Conservation (phyloP, 139 green algal genomes). For the Tetraselmis chui region DNA sequence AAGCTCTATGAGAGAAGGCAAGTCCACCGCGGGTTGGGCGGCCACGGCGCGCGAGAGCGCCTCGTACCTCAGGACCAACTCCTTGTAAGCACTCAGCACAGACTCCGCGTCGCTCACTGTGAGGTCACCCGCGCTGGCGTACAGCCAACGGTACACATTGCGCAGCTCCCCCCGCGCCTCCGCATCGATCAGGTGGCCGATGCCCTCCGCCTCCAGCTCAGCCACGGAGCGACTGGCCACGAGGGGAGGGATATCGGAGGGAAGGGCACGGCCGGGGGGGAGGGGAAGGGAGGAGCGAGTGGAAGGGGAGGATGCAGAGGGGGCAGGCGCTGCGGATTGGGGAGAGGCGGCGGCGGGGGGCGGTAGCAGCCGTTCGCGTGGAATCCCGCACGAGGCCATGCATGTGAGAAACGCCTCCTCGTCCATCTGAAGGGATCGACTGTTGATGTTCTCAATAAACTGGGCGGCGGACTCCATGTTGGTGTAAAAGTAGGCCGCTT, state of each 20-base stretch:
- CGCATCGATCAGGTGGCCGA: not conserved
- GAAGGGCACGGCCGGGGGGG: not conserved
- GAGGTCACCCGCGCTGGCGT: slow-evolving; percentile 45
- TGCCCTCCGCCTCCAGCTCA: slow-evolving; percentile 1
- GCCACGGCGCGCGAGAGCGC: slow-evolving; percentile 30
- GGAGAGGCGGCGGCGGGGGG: not conserved
- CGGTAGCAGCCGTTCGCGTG: not conserved
- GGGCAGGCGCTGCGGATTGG: not conserved
- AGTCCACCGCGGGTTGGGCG: not conserved
- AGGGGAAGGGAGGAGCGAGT: not conserved
- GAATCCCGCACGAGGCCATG: not conserved
- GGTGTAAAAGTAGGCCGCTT: slow-evolving; percentile 49
- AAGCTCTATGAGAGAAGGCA: not conserved
- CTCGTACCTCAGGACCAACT: slow-evolving; percentile 67
- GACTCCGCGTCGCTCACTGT: slow-evolving; percentile 57
- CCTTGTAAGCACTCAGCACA: slow-evolving; percentile 75
- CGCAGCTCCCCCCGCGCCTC: not conserved
- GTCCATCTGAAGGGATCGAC: not conserved
- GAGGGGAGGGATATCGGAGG: not conserved
- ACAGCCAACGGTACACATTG: slow-evolving; percentile 29
- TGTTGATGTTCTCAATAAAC: slow-evolving; percentile 28
- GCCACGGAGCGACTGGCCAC: not conserved
- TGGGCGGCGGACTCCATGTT: slow-evolving; percentile 39
- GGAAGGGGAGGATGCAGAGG: no score
- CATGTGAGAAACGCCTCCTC: not conserved